Evolutionary conservation across 2,329 filamentous ascomycete species (phyloP).

Genomic region (Colletotrichum orbiculare): DNA sequence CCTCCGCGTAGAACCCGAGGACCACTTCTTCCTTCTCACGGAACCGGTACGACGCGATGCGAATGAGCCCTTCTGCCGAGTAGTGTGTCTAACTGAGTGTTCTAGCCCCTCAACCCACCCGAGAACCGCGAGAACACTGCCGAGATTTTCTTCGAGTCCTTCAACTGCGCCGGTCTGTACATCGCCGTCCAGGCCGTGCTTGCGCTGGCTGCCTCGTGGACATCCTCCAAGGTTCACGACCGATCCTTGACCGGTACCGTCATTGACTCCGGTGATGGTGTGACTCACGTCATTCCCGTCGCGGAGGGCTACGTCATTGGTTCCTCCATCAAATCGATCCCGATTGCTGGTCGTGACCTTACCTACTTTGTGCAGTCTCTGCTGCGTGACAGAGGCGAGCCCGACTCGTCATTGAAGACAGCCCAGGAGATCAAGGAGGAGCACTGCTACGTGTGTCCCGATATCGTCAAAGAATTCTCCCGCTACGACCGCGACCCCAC

Average conservation of each 20-base stretch:
- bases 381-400: conserved; percentile 93
- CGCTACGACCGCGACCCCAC: conserved; percentile 94
- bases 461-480: conserved; percentile 98
- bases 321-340: conserved; percentile 98
- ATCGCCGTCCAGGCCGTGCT: conserved; percentile 98
- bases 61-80: not conserved
- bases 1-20: conserved; percentile 95
- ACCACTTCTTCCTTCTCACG: conserved; percentile 97
- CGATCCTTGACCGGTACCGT: conserved; percentile 96
- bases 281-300: conserved; percentile 98
- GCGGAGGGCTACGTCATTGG: conserved; percentile 99
- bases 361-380: conserved; percentile 99
- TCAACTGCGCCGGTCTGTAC: conserved; percentile 98
- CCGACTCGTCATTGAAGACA: conserved; percentile 96
- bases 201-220: conserved; percentile 97
- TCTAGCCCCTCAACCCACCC: conserved; percentile 91
- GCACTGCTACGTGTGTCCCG: conserved; percentile 97
- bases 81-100: conserved; percentile 29
- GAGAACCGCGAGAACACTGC: conserved; percentile 99
- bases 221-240: conserved; percentile 96
- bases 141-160: conserved; percentile 99
- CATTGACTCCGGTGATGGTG: conserved; percentile 98
- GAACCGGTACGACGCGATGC: conserved; percentile 77
- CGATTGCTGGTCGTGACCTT: conserved; percentile 96
- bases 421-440: conserved; percentile 99